Base-by-base conservation (phyloP, 23 red algal genomes). In the Cyanidiococcus yangmingshanensis region DNA sequence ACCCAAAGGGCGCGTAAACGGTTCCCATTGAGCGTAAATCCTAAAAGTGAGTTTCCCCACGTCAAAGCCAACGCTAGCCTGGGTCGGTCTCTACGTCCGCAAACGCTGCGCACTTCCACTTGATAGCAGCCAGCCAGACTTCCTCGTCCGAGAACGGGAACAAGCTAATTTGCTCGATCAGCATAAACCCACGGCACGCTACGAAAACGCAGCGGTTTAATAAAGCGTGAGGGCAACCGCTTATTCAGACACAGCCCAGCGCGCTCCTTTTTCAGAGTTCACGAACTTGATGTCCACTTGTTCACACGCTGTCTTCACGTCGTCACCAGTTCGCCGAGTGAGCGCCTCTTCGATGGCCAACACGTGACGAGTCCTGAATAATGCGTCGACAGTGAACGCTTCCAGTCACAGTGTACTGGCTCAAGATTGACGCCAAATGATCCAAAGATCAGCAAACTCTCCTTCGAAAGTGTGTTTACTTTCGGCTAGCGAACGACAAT, bases 61-160 rank as follows among this genome's bases (percentile, higher is more conserved):
- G 12, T 7, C 3, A 25, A 25, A 32, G 63, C 63, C 63, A 25
- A 25, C 63, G 63, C 63, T 71, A 71, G 63, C 63, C 63, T 3
- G 63, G 63, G 21, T 71, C 63, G n/a, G 63, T 71, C 63, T 71
- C 63, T 29, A 71, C 63, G 63, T 71, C 63, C 63, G 63, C 27
- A 30, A 71, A 71, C 63, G 63, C 63, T 71, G 63, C 63, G 32
- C 63, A 71, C 63, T 71, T 71, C 63, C 63, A 71, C 63, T 71
- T 71, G 63, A 35, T 35, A 35, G 63, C 63, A 7, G 32, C 63
- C 63, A 71, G 32, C 63, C 63, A 71, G 63, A 71, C 21, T 71
- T 71, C 63, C 63, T 71, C 63, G 63, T 71, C 63, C 21, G 32
- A 25, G 63, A 71, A 71, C 63, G 63, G 63, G 63, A 71, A 35